A percentile compares a stretch with the other conserved stretches of the same genome.
phyloP scores from a whole-genome alignment of 2,329 filamentous ascomycete species.

The Thermothelomyces thermophilus region DNA sequence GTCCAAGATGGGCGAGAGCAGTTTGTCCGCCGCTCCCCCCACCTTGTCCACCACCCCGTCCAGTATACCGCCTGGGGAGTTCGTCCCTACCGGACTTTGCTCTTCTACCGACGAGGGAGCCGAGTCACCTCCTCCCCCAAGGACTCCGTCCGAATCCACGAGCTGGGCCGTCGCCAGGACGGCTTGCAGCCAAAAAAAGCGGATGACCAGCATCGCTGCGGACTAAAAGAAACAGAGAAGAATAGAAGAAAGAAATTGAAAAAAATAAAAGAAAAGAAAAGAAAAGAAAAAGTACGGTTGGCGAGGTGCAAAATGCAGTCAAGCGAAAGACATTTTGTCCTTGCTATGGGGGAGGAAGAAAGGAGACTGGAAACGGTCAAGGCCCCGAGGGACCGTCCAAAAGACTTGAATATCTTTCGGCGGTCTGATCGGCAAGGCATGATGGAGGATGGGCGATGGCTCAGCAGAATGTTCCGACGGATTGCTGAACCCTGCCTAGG shows the following conservation, averaged over 20 bases:
- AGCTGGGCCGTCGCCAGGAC: conserved; percentile 19
- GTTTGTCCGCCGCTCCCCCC: neutral
- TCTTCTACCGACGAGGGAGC: conserved; percentile 5
- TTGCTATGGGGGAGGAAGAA: neutral
- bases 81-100: neutral
- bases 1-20: conserved; percentile 5
- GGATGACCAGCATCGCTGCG: conserved; percentile 21
- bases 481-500: neutral
- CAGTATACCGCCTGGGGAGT: neutral
- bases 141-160: conserved; percentile 1
- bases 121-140: conserved; percentile 1
- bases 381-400: neutral
- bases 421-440: conserved; percentile 6
- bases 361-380: neutral
- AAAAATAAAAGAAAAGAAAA: neutral
- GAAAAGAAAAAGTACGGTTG: neutral
- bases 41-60: conserved; percentile 1
- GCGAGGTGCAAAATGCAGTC: conserved; percentile 5
- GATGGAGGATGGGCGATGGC: neutral
- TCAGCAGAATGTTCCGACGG: neutral
- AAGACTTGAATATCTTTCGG: neutral
- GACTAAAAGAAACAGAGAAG: neutral
- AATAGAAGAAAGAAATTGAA: neutral
- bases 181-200: conserved; percentile 18
- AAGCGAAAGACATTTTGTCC: conserved; percentile 5